These are phyloP conservation scores for Reutealis trisperma DNA, from an alignment of 345 rosid species.

Conservation along the genomic window DNA sequence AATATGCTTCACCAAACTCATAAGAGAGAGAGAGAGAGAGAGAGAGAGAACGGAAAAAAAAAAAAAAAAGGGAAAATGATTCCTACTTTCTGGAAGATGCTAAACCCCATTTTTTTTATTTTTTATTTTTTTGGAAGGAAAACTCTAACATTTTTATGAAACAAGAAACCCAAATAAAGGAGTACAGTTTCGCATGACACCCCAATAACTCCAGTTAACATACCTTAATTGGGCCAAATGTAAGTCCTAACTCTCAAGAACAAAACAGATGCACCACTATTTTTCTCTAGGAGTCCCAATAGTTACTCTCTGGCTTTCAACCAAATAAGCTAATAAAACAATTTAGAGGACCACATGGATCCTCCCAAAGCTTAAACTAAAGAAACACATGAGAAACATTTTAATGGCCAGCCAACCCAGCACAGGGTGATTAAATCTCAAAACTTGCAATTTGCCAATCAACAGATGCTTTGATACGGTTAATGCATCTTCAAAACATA, in stretches of 20 bases:
- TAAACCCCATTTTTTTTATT: too few relatives aligned
- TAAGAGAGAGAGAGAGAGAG: too few relatives aligned
- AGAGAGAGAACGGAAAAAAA: too few relatives aligned
- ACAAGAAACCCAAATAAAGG: background rate
- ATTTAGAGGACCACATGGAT: background rate
- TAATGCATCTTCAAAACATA: background rate
- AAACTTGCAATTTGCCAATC: background rate
- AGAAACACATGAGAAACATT: too few relatives aligned
- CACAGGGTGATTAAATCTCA: background rate
- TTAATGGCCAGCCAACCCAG: background rate
- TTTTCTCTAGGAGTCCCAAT: background rate
- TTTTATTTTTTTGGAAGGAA: too few relatives aligned
- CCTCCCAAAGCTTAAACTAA: background rate
- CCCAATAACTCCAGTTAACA: background rate
- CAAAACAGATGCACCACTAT: background rate
- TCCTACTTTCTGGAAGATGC: background rate
- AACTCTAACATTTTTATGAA: background rate
- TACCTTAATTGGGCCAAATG: background rate
- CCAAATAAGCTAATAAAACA: background rate
- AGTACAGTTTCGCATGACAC: background rate
- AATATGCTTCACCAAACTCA: background rate
- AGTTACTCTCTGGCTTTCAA: background rate
- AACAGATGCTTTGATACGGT: background rate
- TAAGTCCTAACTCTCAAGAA: background rate
- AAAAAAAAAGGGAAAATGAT: background rate